These are phyloP conservation scores for Eremochloa ophiuroides DNA, from an alignment of 176 grass and related monocot genomes.

Conservation along the genomic window DNA sequence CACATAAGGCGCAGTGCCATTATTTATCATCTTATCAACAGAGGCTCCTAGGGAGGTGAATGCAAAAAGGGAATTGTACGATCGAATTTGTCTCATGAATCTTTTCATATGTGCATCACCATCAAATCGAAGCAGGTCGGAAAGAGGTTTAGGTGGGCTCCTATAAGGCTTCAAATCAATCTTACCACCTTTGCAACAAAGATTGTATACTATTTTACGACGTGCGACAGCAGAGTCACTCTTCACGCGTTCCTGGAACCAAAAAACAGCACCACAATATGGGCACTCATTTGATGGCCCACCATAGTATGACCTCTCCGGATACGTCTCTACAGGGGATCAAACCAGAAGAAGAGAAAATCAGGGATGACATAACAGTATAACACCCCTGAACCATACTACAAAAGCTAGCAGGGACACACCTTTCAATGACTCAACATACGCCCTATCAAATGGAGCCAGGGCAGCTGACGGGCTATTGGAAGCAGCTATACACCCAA, in stretches of 20 bases:
- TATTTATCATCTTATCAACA: not conserved
- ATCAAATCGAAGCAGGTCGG: not conserved
- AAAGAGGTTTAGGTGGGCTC: not conserved
- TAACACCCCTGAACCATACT: not conserved
- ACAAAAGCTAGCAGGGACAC: not conserved
- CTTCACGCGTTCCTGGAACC: not conserved
- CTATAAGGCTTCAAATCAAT: not conserved
- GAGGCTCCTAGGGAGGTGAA: not conserved
- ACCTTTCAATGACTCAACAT: not conserved
- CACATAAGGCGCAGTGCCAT: not conserved
- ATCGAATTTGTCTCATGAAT: not conserved
- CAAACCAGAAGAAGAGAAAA: not conserved
- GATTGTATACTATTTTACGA: not conserved
- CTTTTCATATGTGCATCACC: not conserved
- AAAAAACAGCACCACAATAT: not conserved
- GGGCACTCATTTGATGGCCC: not conserved
- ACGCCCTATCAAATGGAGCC: not conserved
- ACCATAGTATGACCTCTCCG: not conserved
- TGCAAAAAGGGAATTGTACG: not conserved
- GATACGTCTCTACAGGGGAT: not conserved
- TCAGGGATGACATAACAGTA: not conserved
- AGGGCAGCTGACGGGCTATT: not conserved
- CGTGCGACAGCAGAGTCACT: not conserved
- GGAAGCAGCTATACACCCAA: not conserved
- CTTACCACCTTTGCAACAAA: not conserved